phyloP scores from a whole-genome alignment of 2,329 filamentous ascomycete species.

The Penicillium sp. region DNA sequence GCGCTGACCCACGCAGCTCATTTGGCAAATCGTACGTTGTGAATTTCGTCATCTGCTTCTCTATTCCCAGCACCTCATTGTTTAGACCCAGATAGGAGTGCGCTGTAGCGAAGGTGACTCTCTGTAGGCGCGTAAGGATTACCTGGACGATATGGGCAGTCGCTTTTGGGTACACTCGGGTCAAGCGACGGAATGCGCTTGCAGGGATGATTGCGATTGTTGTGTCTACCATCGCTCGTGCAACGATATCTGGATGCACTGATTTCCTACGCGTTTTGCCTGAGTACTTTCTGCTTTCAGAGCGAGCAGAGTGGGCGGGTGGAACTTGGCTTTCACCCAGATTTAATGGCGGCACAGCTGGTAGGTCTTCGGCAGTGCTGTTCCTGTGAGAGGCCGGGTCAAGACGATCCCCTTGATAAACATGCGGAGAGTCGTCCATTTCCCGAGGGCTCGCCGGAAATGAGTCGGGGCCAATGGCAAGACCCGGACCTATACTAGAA shows the following conservation, averaged over 20 bases:
- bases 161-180: constrained; percentile 87
- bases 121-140: constrained; percentile 83
- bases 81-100: constrained; percentile 90
- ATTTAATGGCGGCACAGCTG: constrained; percentile 65
- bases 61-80: constrained; percentile 81
- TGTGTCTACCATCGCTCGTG: constrained; percentile 89
- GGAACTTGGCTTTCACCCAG: constrained; percentile 48
- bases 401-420: too few species aligned
- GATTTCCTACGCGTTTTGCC: constrained; percentile 52
- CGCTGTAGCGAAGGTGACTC: constrained; percentile 87
- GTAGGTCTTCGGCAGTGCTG: too few species aligned
- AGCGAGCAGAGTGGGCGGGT: too few species aligned
- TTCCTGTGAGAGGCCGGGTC: too few species aligned
- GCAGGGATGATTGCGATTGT: constrained; percentile 98
- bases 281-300: constrained; percentile 22
- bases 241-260: constrained; percentile 91
- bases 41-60: constrained; percentile 86
- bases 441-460: too few species aligned
- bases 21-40: constrained; percentile 88
- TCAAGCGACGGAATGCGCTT: constrained; percentile 85
- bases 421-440: too few species aligned
- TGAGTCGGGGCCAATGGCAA: too few species aligned
- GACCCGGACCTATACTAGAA: too few species aligned
- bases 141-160: constrained; percentile 97
- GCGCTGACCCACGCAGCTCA: constrained; percentile 70